A percentile compares a stretch with the other conserved stretches of the same genome.
phyloP scores from a whole-genome alignment of 2,329 filamentous ascomycete species.

The Magnaporthiopsis rhizophila region DNA sequence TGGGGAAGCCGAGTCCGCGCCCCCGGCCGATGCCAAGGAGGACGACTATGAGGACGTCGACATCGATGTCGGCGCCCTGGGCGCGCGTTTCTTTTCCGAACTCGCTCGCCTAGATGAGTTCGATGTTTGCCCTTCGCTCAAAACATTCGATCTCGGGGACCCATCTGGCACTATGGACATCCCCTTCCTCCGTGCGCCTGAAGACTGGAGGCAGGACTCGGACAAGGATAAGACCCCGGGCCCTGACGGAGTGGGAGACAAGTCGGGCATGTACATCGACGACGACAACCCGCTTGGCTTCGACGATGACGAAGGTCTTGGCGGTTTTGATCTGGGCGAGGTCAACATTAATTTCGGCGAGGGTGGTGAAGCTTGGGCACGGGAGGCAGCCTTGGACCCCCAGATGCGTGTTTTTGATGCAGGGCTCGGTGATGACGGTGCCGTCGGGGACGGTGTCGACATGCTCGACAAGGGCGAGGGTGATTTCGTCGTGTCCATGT shows the following conservation, averaged over 20 bases:
- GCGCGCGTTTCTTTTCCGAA: slow-evolving; percentile 78
- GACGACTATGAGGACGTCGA: slow-evolving; percentile 54
- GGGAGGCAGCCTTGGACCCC: slow-evolving; percentile 77
- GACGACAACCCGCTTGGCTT: slow-evolving; percentile 80
- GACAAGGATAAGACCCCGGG: slow-evolving; percentile 53
- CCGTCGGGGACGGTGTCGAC: slow-evolving; percentile 43
- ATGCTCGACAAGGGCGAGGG: slow-evolving; percentile 52
- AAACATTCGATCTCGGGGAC: slow-evolving; percentile 86
- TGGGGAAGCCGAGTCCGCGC: slow-evolving; percentile 26
- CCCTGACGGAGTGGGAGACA: slow-evolving; percentile 46
- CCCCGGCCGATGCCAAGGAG: slow-evolving; percentile 15
- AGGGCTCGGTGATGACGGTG: slow-evolving; percentile 46
- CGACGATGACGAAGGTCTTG: slow-evolving; percentile 69
- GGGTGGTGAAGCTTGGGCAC: slow-evolving; percentile 91
- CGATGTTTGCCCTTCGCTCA: slow-evolving; percentile 90
- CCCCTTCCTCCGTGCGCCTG: slow-evolving; percentile 81
- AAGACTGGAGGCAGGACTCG: slow-evolving; percentile 71
- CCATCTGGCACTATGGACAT: slow-evolving; percentile 79
- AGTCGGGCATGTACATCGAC: slow-evolving; percentile 76
- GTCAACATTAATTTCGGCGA: slow-evolving; percentile 82
- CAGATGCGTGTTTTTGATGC: slow-evolving; percentile 74
- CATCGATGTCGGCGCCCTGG: slow-evolving; percentile 70
- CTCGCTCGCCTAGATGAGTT: slow-evolving; percentile 69
- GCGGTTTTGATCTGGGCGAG: slow-evolving; percentile 60
- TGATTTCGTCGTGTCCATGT: slow-evolving; percentile 74